These are phyloP conservation scores for Neurospora sp. DNA, from an alignment of 495 filamentous ascomycete species.

Conservation along the genomic window DNA sequence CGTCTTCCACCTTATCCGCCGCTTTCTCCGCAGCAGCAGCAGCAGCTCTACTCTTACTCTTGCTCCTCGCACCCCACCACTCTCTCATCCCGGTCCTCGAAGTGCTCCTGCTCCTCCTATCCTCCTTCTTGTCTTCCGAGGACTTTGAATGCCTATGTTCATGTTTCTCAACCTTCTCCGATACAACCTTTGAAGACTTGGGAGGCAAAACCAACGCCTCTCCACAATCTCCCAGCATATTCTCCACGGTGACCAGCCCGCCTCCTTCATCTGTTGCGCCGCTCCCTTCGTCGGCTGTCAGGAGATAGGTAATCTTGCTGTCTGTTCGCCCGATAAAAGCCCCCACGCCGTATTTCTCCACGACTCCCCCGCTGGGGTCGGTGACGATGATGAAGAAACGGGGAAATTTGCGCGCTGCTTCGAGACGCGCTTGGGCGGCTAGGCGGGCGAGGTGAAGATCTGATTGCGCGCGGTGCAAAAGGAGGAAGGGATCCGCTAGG, in stretches of 20 bases:
- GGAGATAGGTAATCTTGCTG: slow-evolving; percentile 46
- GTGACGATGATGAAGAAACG: slow-evolving; percentile 43
- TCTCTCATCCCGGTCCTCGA: slow-evolving; percentile 17
- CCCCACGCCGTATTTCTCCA: slow-evolving; percentile 40
- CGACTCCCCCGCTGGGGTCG: slow-evolving; percentile 36
- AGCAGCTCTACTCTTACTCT: not conserved
- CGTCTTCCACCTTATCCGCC: not conserved
- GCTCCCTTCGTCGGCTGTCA: slow-evolving; percentile 40
- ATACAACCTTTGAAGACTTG: not conserved
- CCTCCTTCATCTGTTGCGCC: slow-evolving; percentile 45
- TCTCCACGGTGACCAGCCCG: slow-evolving; percentile 43
- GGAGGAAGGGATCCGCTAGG: slow-evolving; percentile 8
- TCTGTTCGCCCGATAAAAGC: slow-evolving; percentile 49
- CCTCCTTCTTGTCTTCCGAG: slow-evolving; percentile 4
- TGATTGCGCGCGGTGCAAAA: slow-evolving; percentile 26
- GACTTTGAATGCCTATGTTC: not conserved
- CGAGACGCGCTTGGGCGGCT: slow-evolving; percentile 47
- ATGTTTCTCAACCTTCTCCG: not conserved
- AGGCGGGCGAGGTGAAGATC: slow-evolving; percentile 41
- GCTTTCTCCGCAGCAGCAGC: not conserved
- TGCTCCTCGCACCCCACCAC: slow-evolving; percentile 1
- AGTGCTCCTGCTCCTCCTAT: slow-evolving; percentile 8
- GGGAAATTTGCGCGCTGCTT: slow-evolving; percentile 41
- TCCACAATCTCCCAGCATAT: slow-evolving; percentile 37
- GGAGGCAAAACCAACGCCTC: slow-evolving; percentile 22